Evolutionary conservation across 306 rosid species (phyloP), one percentile per base, ranked within the genome.

Genomic region (Ochetophila trinervis): DNA sequence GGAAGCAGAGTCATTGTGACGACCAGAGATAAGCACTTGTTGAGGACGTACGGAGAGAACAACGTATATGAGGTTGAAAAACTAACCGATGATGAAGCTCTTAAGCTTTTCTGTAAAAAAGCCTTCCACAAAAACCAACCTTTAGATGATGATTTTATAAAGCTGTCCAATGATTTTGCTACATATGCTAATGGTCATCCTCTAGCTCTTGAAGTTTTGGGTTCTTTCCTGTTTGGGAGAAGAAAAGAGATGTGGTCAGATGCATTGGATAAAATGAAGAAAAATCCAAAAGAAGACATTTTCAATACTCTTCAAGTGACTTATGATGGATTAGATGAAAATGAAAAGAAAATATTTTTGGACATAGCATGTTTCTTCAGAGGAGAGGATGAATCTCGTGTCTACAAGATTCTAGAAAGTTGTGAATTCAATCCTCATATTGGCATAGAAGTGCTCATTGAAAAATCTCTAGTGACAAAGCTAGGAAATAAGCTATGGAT

Each of bases 1-100:
- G 84, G 79, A 19, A 79, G 82, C 49, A 76, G 77, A 66, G 60
- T 83, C 8, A 65, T 76, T 4, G 67, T 81, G 61, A 81, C 86
- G 40, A 70, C 70, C 0, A 63, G 77, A 64, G 6, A 63, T 66
- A 36, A 62, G 32, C 70, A 74, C 27, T 22, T 79, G 23, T 27
- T 83, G 35, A 0, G 0, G 5, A 35, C 62, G 5, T 78, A 71
- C 70, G 74, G 68, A 37, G 73, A 70, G 34, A 8, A 59, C 18
- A 1, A 8, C 52, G 47, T 9, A 0, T 73, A 48, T 6, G 35
- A 66, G 55, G 15, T 45, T 15, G 0, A 2, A 7, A 6, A 10
- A 18, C 30, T 72, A 13, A 6, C 48, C 36, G 0, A 8, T 0
- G 24, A 47, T 0, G 65, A 67, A 13, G 54, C 74, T 36, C 32